A percentile compares a stretch with the other conserved stretches of the same genome.
These are phyloP conservation scores for Phanerochaete sordida DNA, from an alignment of 768 basidiomycete genomes.

Conservation along the genomic window DNA sequence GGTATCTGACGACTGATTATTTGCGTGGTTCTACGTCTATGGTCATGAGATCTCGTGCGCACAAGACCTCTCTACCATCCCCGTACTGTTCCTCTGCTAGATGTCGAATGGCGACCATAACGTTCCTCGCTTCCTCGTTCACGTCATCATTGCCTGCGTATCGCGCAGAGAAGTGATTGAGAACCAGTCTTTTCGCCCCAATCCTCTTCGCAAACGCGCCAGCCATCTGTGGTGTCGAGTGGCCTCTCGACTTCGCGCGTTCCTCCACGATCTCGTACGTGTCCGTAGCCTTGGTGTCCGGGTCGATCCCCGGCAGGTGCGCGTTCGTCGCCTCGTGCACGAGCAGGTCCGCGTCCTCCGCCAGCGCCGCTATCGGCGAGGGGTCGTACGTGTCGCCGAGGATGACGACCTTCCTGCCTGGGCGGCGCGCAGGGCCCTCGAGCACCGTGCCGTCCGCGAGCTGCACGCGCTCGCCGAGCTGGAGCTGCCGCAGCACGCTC, in stretches of 20 bases:
- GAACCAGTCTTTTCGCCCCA: constrained; percentile 54
- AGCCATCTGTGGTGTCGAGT: constrained; percentile 92
- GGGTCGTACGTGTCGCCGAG: constrained; percentile 86
- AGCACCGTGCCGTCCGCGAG: constrained; percentile 73
- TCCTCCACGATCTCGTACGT: constrained; percentile 58
- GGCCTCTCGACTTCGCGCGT: constrained; percentile 72
- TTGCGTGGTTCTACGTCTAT: constrained; percentile 46
- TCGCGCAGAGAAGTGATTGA: constrained; percentile 86
- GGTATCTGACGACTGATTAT: neutral
- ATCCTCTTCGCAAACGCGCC: constrained; percentile 72
- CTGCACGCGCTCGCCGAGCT: constrained; percentile 57
- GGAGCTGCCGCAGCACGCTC: constrained; percentile 61
- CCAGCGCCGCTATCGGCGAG: constrained; percentile 57
- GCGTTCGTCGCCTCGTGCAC: constrained; percentile 93
- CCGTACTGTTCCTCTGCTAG: constrained; percentile 54
- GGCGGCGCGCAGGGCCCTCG: constrained; percentile 58
- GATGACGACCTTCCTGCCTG: constrained; percentile 75
- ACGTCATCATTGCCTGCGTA: constrained; percentile 67
- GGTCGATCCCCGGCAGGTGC: constrained; percentile 64
- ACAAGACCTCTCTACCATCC: constrained; percentile 45
- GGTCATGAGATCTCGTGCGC: constrained; percentile 75
- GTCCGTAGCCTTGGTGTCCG: constrained; percentile 53
- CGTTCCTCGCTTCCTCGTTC: constrained; percentile 41
- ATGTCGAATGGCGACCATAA: constrained; percentile 61
- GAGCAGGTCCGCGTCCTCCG: constrained; percentile 64